Evolutionary conservation across 768 basidiomycete genomes (phyloP), one percentile per base, ranked within the genome.

Genomic region (Termitomyces sp.): DNA sequence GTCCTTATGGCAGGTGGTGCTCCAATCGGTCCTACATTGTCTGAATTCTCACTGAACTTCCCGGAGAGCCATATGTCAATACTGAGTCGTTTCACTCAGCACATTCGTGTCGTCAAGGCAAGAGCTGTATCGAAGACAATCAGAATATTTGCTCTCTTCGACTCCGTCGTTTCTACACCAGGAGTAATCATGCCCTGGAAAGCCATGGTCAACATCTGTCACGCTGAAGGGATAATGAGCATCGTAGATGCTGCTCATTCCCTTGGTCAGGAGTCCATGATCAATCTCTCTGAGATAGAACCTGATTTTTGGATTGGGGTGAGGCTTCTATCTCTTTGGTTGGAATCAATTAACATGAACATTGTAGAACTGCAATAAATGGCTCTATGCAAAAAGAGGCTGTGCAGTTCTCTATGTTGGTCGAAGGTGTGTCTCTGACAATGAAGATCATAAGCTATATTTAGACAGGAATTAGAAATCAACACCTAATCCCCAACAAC

Each of bases 231-330:
- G 3, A 77, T 86, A 4, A 79, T 79, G 65, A 85, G 78, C 32
- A 67, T 92, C 14, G 72, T 93, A 7, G 91, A 93, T 63, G 91
- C 79, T 1, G 91, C 91, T 6, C 91, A 93, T 64, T 80, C 83
- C 4, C 80, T 93, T 41, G 91, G 91, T 0, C 88, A 89, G 63
- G 83, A 90, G 63, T 63, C 79, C 6, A 70, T 80, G 54, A 76
- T 90, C 56, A 78, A 90, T 64, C 68, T 92, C 18, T 74, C 73
- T 4, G 72, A 74, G 44, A 71, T 71, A 0, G 72, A 74, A 51
- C 85, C 86, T 3, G 90, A 92, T 69, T 91, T 90, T 67, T 92
- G 85, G 85, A 73, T 87, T 24, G 83, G 87, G 18, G 87, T 88
- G 57, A 27, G 84, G 72, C 36, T 3, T 49, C 31, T 18, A n/a